These are phyloP conservation scores for Jaenimonas drosophilae DNA, from an alignment of 208 protist species.

Conservation along the genomic window DNA sequence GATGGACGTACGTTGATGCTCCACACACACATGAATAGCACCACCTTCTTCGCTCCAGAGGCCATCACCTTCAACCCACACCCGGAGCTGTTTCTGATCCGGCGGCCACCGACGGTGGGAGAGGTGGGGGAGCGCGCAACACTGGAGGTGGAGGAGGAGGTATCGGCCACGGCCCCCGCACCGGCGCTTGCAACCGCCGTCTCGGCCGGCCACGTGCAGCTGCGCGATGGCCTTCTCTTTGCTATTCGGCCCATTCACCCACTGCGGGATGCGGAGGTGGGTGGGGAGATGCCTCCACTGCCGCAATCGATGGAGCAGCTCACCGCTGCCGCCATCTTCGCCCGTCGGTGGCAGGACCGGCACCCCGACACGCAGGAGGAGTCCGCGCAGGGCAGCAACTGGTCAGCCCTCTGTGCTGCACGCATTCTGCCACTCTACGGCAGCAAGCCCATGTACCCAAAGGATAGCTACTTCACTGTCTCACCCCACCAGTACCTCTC, in stretches of 20 bases:
- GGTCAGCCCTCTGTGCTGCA: constrained; percentile 59
- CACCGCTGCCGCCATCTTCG: constrained; percentile 52
- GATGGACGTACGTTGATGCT: constrained; percentile 59
- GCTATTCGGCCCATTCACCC: constrained; percentile 60
- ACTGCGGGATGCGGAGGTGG: constrained; percentile 9
- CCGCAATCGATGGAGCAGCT: constrained; percentile 34
- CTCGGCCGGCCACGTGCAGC: constrained; percentile 53
- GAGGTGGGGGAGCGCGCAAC: too few species aligned
- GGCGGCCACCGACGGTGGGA: neutral
- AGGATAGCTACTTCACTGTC: constrained; percentile 64
- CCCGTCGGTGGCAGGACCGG: constrained; percentile 62
- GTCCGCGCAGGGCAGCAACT: constrained; percentile 25
- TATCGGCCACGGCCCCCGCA: neutral
- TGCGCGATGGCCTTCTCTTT: constrained; percentile 66
- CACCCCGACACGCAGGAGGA: constrained; percentile 39
- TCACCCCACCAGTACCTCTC: constrained; percentile 73
- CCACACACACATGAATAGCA: constrained; percentile 37
- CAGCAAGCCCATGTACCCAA: constrained; percentile 54
- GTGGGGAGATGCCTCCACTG: constrained; percentile 4
- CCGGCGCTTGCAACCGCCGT: constrained; percentile 1
- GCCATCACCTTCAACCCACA: constrained; percentile 26
- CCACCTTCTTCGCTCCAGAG: constrained; percentile 35
- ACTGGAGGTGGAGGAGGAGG: constrained; percentile 4
- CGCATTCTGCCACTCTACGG: constrained; percentile 71
- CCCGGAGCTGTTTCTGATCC: constrained; percentile 10